Conservation (phyloP, 2,329 filamentous ascomycete species). For the Cladorrhinum sp. region DNA sequence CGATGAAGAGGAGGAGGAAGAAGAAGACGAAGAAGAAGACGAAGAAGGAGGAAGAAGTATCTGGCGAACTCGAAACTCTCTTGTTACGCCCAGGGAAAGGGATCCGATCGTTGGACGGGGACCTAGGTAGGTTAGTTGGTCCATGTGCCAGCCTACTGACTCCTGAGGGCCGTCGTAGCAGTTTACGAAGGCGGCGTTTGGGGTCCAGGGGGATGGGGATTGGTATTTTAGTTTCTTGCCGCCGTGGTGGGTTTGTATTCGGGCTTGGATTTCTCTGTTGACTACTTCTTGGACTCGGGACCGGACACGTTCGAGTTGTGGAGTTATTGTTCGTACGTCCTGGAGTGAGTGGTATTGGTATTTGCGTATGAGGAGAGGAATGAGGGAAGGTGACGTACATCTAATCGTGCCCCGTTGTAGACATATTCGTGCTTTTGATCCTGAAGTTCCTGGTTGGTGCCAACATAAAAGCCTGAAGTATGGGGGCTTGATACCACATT, state of each 20-base stretch:
- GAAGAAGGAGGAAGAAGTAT: slow-evolving; percentile 55
- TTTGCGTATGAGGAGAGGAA: not conserved
- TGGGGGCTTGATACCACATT: slow-evolving; percentile 82
- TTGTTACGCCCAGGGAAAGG: slow-evolving; percentile 83
- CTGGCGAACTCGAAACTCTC: slow-evolving; percentile 84
- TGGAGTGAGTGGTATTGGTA: slow-evolving; percentile 28
- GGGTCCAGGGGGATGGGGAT: slow-evolving; percentile 68
- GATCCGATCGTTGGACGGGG: slow-evolving; percentile 87
- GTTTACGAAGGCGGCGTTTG: slow-evolving; percentile 92
- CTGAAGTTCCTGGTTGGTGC: slow-evolving; percentile 65
- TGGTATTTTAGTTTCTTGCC: slow-evolving; percentile 76
- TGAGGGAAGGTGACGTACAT: slow-evolving; percentile 40
- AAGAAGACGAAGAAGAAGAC: slow-evolving; percentile 43
- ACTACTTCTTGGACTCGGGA: slow-evolving; percentile 69
- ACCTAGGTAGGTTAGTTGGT: slow-evolving; percentile 90
- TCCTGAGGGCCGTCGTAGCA: slow-evolving; percentile 82
- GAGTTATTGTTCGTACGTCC: slow-evolving; percentile 75
- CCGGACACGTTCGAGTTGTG: slow-evolving; percentile 69
- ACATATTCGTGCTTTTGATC: slow-evolving; percentile 75
- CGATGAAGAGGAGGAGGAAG: slow-evolving; percentile 31
- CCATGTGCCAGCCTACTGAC: slow-evolving; percentile 86
- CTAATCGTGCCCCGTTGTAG: slow-evolving; percentile 77
- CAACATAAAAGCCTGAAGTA: slow-evolving; percentile 79
- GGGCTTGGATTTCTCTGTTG: slow-evolving; percentile 69
- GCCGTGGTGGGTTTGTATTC: slow-evolving; percentile 65